These are phyloP conservation scores for Pontederia paniculata DNA, from an alignment of 176 grass and related monocot genomes.

Conservation along the genomic window DNA sequence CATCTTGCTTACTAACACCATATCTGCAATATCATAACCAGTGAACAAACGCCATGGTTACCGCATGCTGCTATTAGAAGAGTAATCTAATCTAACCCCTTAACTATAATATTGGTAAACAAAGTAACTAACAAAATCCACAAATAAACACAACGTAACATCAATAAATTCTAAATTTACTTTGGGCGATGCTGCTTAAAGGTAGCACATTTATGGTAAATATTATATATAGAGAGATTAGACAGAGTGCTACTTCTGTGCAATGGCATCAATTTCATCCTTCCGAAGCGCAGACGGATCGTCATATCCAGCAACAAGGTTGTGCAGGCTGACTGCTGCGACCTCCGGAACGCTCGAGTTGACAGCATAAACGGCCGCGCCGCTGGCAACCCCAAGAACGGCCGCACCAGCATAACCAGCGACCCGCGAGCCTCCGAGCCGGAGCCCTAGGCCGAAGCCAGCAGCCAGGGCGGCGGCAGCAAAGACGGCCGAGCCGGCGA, in stretches of 20 bases:
- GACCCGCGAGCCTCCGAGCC: conserved; percentile 26
- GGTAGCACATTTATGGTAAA: not conserved
- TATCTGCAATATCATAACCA: conserved; percentile 43
- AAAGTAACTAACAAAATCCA: too few relatives aligned
- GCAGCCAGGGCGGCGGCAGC: conserved; percentile 36
- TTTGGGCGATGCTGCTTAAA: too few relatives aligned
- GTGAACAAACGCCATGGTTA: conserved; percentile 8
- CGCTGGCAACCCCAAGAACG: conserved; percentile 46
- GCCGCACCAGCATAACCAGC: conserved; percentile 39
- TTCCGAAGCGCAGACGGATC: conserved; percentile 47
- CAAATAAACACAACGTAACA: too few relatives aligned
- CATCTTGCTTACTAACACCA: conserved; percentile 82
- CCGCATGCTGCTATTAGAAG: not conserved
- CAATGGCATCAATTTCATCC: conserved; percentile 60
- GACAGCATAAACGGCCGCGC: conserved; percentile 39
- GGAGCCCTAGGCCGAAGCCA: conserved; percentile 65
- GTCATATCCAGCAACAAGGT: conserved; percentile 61
- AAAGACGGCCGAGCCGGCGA: conserved; percentile 50
- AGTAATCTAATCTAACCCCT: conserved; percentile 3
- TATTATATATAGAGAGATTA: too few relatives aligned
- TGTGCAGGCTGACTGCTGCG: conserved; percentile 65
- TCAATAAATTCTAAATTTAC: too few relatives aligned
- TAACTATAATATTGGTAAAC: not conserved
- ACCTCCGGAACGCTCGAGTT: conserved; percentile 75
- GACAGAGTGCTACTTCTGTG: conserved; percentile 37